A percentile compares a stretch with the other conserved stretches of the same genome.
Conservation (phyloP, 495 filamentous ascomycete species). For the Penicillium robsamsonii region DNA sequence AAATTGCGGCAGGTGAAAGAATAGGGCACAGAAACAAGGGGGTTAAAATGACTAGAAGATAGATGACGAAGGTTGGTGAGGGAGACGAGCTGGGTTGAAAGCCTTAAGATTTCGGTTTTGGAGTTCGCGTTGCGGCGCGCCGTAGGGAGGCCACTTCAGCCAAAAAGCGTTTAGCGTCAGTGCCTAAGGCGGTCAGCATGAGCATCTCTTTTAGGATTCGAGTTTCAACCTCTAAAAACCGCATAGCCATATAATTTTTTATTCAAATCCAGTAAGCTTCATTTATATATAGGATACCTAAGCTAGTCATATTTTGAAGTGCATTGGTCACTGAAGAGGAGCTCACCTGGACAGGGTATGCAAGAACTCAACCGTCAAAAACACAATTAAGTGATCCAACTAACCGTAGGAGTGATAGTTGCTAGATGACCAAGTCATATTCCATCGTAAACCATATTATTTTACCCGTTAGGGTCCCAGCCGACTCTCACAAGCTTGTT, state of each 20-base stretch:
- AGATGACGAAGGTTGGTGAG: conserved; percentile 3
- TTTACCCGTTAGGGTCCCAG: neutral
- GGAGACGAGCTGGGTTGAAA: conserved; percentile 15
- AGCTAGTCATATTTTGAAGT: neutral
- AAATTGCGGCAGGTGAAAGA: neutral
- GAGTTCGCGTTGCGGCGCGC: conserved; percentile 40
- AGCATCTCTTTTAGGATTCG: neutral
- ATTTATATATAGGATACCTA: neutral
- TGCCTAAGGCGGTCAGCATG: conserved; percentile 19
- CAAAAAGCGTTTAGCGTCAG: conserved; percentile 20
- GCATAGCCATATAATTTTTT: neutral
- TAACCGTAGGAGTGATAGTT: no score
- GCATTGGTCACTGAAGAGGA: neutral
- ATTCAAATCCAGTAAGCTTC: neutral
- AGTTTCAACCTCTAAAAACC: neutral
- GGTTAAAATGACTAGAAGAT: conserved; percentile 3
- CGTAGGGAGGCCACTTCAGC: conserved; percentile 30
- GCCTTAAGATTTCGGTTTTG: conserved; percentile 31
- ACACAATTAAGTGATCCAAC: no score
- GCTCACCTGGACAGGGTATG: neutral
- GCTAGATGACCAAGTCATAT: neutral
- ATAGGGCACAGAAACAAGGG: neutral
- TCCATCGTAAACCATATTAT: no score
- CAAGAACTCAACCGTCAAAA: neutral
- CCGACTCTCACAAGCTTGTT: neutral